A percentile compares a stretch with the other conserved stretches of the same genome.
These are phyloP conservation scores for Saposhnikovia divaricata DNA, from an alignment of 129 eudicot genomes.

Conservation along the genomic window DNA sequence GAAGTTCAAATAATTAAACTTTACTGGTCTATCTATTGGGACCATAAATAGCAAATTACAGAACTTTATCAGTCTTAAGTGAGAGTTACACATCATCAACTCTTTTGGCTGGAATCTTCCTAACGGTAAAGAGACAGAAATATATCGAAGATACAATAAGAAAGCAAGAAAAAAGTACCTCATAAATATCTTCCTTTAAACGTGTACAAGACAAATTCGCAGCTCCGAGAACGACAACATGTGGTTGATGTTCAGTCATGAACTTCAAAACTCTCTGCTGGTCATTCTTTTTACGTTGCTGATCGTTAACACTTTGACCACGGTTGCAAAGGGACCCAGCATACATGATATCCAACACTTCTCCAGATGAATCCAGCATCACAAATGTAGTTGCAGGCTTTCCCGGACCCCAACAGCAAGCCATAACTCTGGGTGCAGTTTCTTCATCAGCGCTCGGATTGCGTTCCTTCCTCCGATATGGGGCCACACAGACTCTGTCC, in stretches of 20 bases:
- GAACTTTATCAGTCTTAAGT: neutral
- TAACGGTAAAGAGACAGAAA: neutral
- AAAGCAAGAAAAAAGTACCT: slow-evolving; percentile 35
- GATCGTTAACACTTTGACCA: slow-evolving; percentile 60
- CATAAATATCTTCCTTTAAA: slow-evolving; percentile 73
- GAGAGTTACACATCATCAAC: neutral
- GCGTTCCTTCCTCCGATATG: slow-evolving; percentile 62
- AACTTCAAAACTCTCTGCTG: slow-evolving; percentile 72
- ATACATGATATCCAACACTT: slow-evolving; percentile 64
- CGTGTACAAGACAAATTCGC: slow-evolving; percentile 58
- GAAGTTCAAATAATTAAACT: neutral
- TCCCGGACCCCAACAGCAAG: slow-evolving; percentile 99
- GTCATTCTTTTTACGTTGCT: slow-evolving; percentile 82
- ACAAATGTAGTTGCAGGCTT: slow-evolving; percentile 93
- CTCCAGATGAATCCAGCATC: slow-evolving; percentile 93
- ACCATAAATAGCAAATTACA: neutral
- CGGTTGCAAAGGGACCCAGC: slow-evolving; percentile 66
- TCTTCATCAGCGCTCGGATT: slow-evolving; percentile 62
- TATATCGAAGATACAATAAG: neutral
- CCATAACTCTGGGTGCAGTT: slow-evolving; percentile 91
- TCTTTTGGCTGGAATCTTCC: neutral
- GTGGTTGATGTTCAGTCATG: slow-evolving; percentile 91
- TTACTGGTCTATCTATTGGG: neutral
- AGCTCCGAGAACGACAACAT: slow-evolving; percentile 81
- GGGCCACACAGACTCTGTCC: slow-evolving; percentile 77